A percentile compares a stretch with the other conserved stretches of the same genome.
Conservation (phyloP, 2,329 filamentous ascomycete species). For the Tothia fuscella region DNA sequence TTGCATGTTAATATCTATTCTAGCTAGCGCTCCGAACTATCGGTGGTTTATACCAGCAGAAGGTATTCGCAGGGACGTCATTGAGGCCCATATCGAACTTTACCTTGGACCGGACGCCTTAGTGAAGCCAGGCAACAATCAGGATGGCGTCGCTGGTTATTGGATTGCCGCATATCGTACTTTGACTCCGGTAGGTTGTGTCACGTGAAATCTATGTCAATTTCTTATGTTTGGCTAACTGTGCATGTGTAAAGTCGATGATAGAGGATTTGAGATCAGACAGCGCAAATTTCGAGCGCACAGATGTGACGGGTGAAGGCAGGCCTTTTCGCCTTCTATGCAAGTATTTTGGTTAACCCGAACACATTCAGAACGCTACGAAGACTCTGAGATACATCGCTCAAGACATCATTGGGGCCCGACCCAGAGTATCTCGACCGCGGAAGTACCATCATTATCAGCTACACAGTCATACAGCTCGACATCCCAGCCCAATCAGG, state of each 20-base stretch:
- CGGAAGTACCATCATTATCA: no score
- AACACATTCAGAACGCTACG: slow-evolving; percentile 33
- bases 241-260: slow-evolving; percentile 38
- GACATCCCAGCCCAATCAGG: no score
- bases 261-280: slow-evolving; percentile 37
- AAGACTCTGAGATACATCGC: slow-evolving; percentile 31
- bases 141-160: slow-evolving; percentile 33
- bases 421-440: no score
- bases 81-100: slow-evolving; percentile 40
- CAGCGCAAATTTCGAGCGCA: slow-evolving; percentile 31
- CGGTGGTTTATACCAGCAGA: slow-evolving; percentile 40
- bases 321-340: no score
- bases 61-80: slow-evolving; percentile 39
- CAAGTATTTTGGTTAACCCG: no score
- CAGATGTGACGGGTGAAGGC: no score
- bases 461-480: no score
- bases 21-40: slow-evolving; percentile 19
- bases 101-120: slow-evolving; percentile 40
- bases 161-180: slow-evolving; percentile 41
- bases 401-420: slow-evolving; percentile 31
- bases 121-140: slow-evolving; percentile 30
- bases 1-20: no score
- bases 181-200: slow-evolving; percentile 36
- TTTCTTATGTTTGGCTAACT: no score
- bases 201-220: no score